Percentiles rank a stretch among this genome's conserved stretches.
Conservation (phyloP, 768 basidiomycete genomes). For the Serendipita sp. region DNA sequence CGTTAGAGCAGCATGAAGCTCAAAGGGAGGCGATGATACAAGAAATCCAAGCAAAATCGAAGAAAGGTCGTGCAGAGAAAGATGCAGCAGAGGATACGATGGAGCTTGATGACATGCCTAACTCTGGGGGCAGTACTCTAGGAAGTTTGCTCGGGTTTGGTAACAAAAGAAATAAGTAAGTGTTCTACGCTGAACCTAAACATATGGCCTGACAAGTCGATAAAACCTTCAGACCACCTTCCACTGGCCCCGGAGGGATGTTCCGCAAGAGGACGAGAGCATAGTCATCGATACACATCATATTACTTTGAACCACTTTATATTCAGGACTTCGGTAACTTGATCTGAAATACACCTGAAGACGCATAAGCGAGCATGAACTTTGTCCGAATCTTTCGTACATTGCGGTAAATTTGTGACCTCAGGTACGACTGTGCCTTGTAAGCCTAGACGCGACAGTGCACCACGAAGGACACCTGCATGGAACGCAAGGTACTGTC, state of each 20-base stretch:
- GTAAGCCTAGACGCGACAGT: constrained; percentile 58
- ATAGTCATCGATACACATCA: neutral
- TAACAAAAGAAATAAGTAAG: neutral
- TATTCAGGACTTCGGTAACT: constrained; percentile 41
- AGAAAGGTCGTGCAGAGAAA: neutral
- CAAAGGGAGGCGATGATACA: neutral
- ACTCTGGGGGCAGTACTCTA: neutral
- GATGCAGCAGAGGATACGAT: neutral
- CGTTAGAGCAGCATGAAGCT: neutral
- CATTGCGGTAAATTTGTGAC: constrained; percentile 75
- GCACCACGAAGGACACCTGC: constrained; percentile 76
- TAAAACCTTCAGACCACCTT: neutral
- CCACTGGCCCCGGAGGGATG: neutral
- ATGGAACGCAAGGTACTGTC: constrained; percentile 65
- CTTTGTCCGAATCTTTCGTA: constrained; percentile 21
- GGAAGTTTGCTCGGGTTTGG: neutral
- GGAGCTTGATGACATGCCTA: neutral
- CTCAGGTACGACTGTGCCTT: constrained; percentile 62
- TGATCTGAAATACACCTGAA: constrained; percentile 69
- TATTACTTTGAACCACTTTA: neutral
- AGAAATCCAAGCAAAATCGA: neutral
- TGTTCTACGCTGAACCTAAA: neutral
- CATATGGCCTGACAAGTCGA: neutral
- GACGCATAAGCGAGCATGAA: neutral
- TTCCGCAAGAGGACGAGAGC: neutral